A percentile compares a stretch with the other conserved stretches of the same genome.
Conservation (phyloP, 371 early-diverging fungal genomes). For the Fennellomyces sp. region DNA sequence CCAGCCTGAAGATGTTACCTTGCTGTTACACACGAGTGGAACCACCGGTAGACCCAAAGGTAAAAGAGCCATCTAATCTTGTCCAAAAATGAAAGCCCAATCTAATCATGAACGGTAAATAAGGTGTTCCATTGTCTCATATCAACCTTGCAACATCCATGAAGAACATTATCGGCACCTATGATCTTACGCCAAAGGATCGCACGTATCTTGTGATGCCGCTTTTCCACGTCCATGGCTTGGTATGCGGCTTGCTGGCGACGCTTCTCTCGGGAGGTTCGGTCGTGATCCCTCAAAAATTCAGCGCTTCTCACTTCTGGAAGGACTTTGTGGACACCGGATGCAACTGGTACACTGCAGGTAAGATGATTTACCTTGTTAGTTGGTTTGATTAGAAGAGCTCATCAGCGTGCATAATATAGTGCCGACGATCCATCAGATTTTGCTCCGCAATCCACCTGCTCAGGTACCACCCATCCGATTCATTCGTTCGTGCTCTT, state of each 20-base stretch:
- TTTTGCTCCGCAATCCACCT: conserved; percentile 64
- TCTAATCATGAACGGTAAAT: not conserved
- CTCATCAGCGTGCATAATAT: not conserved
- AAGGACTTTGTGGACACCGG: conserved; percentile 60
- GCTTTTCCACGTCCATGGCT: conserved; percentile 91
- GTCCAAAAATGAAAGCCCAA: too few species aligned
- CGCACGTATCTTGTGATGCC: conserved; percentile 85
- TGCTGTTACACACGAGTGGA: conserved; percentile 83
- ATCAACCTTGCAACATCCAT: conserved; percentile 74
- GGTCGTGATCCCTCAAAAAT: conserved; percentile 79
- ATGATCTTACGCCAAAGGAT: conserved; percentile 65
- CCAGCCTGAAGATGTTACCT: conserved; percentile 64
- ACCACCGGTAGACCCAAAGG: conserved; percentile 87
- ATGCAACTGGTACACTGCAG: conserved; percentile 82
- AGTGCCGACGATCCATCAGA: conserved; percentile 92
- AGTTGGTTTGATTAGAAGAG: too few species aligned
- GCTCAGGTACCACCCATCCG: conserved; percentile 59
- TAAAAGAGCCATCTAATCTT: too few species aligned
- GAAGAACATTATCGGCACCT: conserved; percentile 74
- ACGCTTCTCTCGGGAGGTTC: conserved; percentile 79
- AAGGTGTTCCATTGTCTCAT: conserved; percentile 86
- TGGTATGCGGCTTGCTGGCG: conserved; percentile 79
- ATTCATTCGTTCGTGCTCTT: conserved; percentile 87
- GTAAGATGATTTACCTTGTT: conserved; percentile 17
- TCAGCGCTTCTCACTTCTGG: conserved; percentile 85